Evolutionary conservation across 1,139 yeast genomes (phyloP).

Genomic region (Blastobotrys malaysiensis): DNA sequence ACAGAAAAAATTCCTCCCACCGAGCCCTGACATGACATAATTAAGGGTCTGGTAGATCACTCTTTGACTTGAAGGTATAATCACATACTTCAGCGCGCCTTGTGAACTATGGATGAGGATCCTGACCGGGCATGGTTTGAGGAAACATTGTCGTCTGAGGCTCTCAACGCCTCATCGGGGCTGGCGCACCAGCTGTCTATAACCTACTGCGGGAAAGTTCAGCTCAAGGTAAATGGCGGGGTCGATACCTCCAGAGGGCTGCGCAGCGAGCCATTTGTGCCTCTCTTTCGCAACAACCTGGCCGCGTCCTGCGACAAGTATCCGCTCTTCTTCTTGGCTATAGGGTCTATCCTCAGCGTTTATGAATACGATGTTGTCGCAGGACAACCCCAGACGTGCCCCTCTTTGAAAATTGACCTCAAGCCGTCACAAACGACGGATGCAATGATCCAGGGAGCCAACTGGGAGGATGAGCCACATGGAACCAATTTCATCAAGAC

Average conservation of each 20-base stretch:
- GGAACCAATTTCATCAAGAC: slow-evolving; percentile 46
- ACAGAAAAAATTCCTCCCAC: neutral
- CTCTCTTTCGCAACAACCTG: slow-evolving; percentile 25
- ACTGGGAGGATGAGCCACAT: slow-evolving; percentile 42
- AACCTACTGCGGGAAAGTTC: slow-evolving; percentile 1
- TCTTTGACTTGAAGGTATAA: too few relatives aligned
- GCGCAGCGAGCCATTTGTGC: neutral
- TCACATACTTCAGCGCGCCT: neutral
- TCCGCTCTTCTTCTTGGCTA: slow-evolving; percentile 21
- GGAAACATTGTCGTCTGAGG: neutral
- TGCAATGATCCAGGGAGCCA: slow-evolving; percentile 23
- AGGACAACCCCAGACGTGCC: slow-evolving; percentile 14
- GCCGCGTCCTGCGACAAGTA: slow-evolving; percentile 18
- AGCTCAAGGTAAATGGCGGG: neutral
- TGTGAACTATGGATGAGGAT: neutral
- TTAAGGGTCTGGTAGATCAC: neutral
- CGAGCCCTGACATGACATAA: neutral
- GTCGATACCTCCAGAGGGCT: neutral
- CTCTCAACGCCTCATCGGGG: slow-evolving; percentile 1
- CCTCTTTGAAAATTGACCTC: slow-evolving; percentile 16
- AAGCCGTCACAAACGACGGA: slow-evolving; percentile 19
- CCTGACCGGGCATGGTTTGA: neutral
- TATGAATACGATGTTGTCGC: slow-evolving; percentile 19
- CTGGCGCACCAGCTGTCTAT: slow-evolving; percentile 3
- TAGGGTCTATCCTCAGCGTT: slow-evolving; percentile 16